Evolutionary conservation across 73 alveolate species (phyloP).

Genomic region (Uronychia binucleata): DNA sequence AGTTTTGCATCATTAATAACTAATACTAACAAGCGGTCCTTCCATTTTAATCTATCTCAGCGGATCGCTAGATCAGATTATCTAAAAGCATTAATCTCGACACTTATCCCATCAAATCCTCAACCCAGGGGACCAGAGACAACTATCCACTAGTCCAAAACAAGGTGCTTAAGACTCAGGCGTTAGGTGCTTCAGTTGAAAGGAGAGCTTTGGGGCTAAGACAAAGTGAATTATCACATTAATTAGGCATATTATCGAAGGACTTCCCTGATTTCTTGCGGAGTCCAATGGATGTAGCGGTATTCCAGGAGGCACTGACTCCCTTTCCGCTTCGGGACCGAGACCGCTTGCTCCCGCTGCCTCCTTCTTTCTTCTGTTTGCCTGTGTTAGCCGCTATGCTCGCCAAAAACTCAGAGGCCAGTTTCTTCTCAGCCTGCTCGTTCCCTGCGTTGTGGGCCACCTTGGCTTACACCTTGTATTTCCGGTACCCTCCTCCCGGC

Average conservation of each 20-base stretch:
- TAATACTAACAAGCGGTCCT: neutral
- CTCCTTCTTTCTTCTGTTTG: neutral
- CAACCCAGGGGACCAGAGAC: too few species aligned
- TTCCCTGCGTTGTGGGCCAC: neutral
- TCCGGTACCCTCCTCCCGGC: neutral
- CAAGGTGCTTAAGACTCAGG: too few species aligned
- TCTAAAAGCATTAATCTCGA: too few species aligned
- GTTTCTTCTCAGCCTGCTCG: neutral
- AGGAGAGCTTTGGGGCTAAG: too few species aligned
- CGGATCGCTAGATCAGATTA: too few species aligned
- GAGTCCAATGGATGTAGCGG: too few species aligned
- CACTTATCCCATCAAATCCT: too few species aligned
- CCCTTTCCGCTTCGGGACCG: neutral
- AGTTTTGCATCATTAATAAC: neutral
- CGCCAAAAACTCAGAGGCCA: neutral
- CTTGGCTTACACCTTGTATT: neutral
- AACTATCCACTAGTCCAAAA: too few species aligned
- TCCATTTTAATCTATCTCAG: too few species aligned
- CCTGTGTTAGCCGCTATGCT: neutral
- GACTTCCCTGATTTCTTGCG: neutral
- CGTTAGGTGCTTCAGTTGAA: too few species aligned
- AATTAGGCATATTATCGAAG: neutral
- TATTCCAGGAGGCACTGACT: neutral
- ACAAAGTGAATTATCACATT: too few species aligned
- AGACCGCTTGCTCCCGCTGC: neutral